Conservation (phyloP, 768 basidiomycete species). For the Suillus bovinus region DNA sequence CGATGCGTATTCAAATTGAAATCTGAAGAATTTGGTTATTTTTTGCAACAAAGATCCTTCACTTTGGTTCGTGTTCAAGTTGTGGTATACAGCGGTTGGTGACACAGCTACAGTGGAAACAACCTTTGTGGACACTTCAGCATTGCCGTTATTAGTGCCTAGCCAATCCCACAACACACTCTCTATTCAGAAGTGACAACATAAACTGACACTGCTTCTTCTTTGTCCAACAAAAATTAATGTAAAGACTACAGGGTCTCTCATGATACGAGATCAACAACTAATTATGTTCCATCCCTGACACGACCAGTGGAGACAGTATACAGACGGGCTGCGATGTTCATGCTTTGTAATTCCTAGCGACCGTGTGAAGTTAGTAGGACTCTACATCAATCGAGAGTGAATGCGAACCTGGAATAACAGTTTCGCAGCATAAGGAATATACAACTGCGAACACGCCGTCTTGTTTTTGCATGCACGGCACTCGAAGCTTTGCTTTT, state of each 20-base stretch:
- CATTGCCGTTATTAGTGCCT: too few species aligned
- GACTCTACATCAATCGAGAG: neutral
- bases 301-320: slow-evolving; percentile 87
- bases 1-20: too few species aligned
- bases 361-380: slow-evolving; percentile 2
- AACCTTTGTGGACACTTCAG: too few species aligned
- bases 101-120: too few species aligned
- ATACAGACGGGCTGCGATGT: slow-evolving; percentile 86
- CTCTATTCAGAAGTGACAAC: too few species aligned
- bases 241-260: slow-evolving; percentile 35
- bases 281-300: slow-evolving; percentile 44
- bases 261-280: neutral
- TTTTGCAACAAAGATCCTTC: neutral
- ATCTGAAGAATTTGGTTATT: too few species aligned
- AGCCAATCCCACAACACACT: too few species aligned
- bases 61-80: neutral
- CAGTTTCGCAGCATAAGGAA: slow-evolving; percentile 96
- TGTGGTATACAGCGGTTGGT: neutral
- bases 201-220: neutral
- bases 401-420: slow-evolving; percentile 78
- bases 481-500: slow-evolving; percentile 99
- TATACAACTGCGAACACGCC: slow-evolving; percentile 85
- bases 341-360: slow-evolving; percentile 94
- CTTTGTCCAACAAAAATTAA: neutral
- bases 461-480: slow-evolving; percentile 98